Percentiles rank a stretch among this genome's conserved stretches.
Evolutionary conservation across 352 stramenopile species (phyloP).

Genomic region (Globisporangium uncinulatum): DNA sequence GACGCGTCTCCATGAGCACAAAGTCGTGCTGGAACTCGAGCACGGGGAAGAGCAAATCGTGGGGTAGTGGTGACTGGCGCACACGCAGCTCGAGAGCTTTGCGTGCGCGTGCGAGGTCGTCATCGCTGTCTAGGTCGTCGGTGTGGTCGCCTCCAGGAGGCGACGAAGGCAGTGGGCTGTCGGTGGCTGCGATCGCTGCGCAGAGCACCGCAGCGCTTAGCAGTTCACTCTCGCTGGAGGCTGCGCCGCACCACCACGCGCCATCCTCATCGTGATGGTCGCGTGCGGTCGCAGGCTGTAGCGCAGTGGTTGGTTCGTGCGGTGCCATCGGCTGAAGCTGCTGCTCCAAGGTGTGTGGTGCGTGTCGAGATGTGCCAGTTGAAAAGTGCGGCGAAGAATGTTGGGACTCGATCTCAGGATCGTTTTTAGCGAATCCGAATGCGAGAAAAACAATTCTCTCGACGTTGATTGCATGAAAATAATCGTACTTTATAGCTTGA

Average conservation of each 20-base stretch:
- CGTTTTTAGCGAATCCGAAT: too few species aligned
- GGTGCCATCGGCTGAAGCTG: not conserved
- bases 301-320: not conserved
- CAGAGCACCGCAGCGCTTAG: conserved; percentile 74
- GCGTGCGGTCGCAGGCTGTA: not conserved
- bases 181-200: conserved; percentile 36
- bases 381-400: not conserved
- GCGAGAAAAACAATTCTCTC: too few species aligned
- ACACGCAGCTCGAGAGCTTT: conserved; percentile 50
- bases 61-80: conserved; percentile 59
- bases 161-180: conserved; percentile 4
- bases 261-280: conserved; percentile 2
- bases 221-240: conserved; percentile 62
- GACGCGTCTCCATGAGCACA: conserved; percentile 57
- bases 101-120: conserved; percentile 10
- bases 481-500: too few species aligned
- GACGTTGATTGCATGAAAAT: too few species aligned
- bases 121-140: conserved; percentile 5
- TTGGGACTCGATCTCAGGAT: too few species aligned
- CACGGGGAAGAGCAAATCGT: conserved; percentile 49
- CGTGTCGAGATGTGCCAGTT: not conserved
- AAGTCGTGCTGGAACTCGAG: conserved; percentile 45
- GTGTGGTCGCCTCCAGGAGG: conserved; percentile 11
- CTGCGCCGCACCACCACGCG: conserved; percentile 46
- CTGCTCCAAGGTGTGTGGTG: not conserved